Percentiles rank a stretch among this genome's conserved stretches.
These are phyloP conservation scores for Talaromyces amestolkiae DNA, from an alignment of 2,329 filamentous ascomycete species.

Conservation along the genomic window DNA sequence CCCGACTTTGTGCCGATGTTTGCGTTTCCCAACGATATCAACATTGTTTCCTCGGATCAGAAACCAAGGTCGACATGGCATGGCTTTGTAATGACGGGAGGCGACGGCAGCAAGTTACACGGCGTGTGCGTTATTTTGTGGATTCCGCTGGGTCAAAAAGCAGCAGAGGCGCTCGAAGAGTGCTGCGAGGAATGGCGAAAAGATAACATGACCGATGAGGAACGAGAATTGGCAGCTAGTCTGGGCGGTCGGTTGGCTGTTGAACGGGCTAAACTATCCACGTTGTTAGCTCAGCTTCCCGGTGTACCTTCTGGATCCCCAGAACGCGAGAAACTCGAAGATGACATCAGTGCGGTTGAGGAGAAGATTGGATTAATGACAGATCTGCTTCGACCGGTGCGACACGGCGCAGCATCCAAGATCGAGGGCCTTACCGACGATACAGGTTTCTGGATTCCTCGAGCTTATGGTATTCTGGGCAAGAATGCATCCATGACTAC, in stretches of 20 bases:
- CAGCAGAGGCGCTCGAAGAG: slow-evolving; percentile 70
- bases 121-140: slow-evolving; percentile 89
- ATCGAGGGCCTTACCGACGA: slow-evolving; percentile 96
- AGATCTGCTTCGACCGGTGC: slow-evolving; percentile 84
- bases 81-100: slow-evolving; percentile 95
- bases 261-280: slow-evolving; percentile 86
- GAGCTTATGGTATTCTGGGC: slow-evolving; percentile 89
- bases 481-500: slow-evolving; percentile 76
- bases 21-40: slow-evolving; percentile 96
- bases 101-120: slow-evolving; percentile 87
- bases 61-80: slow-evolving; percentile 96
- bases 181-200: slow-evolving; percentile 86
- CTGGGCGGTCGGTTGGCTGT: slow-evolving; percentile 81
- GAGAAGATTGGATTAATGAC: slow-evolving; percentile 98
- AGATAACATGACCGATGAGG: slow-evolving; percentile 95
- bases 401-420: slow-evolving; percentile 92
- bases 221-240: slow-evolving; percentile 88
- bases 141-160: slow-evolving; percentile 77
- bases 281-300: slow-evolving; percentile 79
- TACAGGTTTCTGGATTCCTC: slow-evolving; percentile 91
- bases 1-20: slow-evolving; percentile 99
- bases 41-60: slow-evolving; percentile 92
- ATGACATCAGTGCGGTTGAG: slow-evolving; percentile 91
- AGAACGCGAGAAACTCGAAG: slow-evolving; percentile 80
- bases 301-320: slow-evolving; percentile 74